Evolutionary conservation across 2,329 filamentous ascomycete genomes (phyloP).

Genomic region (Aspergillus brunneoviolaceus): DNA sequence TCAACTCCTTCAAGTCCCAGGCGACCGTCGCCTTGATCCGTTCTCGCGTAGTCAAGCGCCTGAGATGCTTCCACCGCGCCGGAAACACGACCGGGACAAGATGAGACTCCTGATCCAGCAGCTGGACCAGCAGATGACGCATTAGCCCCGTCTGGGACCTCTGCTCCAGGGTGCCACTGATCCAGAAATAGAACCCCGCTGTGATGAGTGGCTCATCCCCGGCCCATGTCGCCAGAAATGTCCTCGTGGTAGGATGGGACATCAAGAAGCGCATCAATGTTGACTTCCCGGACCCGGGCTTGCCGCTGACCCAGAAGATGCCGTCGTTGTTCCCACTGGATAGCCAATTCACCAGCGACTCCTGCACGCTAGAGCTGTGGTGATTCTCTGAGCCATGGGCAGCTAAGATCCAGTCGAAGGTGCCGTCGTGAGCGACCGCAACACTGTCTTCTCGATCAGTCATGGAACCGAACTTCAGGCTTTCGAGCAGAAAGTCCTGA

Average conservation of each 20-base stretch:
- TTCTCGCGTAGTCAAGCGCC: neutral
- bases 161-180: neutral
- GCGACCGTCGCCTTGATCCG: neutral
- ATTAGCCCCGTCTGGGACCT: conserved; percentile 1
- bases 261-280: conserved; percentile 2
- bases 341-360: too few species aligned
- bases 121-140: neutral
- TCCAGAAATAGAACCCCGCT: conserved; percentile 4
- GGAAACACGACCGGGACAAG: neutral
- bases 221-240: too few species aligned
- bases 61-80: neutral
- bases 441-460: neutral
- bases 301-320: conserved; percentile 3
- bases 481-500: neutral
- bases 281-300: conserved; percentile 2
- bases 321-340: neutral
- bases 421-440: neutral
- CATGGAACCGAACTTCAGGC: neutral
- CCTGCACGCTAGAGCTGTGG: too few species aligned
- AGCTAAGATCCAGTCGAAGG: too few species aligned
- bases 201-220: neutral
- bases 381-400: too few species aligned
- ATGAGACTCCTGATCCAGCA: neutral
- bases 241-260: neutral
- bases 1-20: too few species aligned